Base-by-base conservation (phyloP, 139 green algal species). In the Chlamydomonas sp. region DNA sequence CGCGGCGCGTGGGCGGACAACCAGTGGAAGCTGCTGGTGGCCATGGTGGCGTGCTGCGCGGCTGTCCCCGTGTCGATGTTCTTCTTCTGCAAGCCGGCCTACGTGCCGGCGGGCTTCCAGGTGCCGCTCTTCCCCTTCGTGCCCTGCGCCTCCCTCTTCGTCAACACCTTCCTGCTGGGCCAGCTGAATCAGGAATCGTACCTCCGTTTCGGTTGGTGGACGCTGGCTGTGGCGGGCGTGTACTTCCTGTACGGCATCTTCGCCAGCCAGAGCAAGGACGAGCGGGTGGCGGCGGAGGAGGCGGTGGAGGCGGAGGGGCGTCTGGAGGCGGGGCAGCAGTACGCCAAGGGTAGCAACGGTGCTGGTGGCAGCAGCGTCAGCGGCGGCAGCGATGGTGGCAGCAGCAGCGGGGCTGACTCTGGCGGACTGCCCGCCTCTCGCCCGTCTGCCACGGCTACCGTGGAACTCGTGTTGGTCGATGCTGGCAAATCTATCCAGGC, bases 81-180 rank as follows among this genome's bases (percentile, higher is more conserved):
- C 16, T 61, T 93, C 18, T 67, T 87, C 18, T 87, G 63, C 69
- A 88, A 85, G 64, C 80, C 87, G 81, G 82, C 49, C 17, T 89
- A 88, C 78, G n/a, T 63, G 2, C 85, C 90, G 5, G 16, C 20
- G 3, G 31, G 71, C 15, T 93, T 88, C 83, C 76, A 68, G 1
- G 82, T 89, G 67, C 78, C 78, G 6, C 82, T 93, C 16, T 91
- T 84, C 77, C 90, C 85, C 6, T 80, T 77, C 12, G 62, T 89
- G 63, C 90, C 90, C 18, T 85, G 74, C 57, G 69, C 79, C 63
- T 88, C 77, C 31, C 72, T 91, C 12, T 73, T 85, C 0, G 17
- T 93, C 57, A 93, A 93, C 57, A 83, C 64, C 0, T 92, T 92
- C 83, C 90, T 92, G 78, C 71, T 92, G 63, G 86, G 83, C 0